Base-by-base conservation (phyloP, 345 rosid species). In the Melastoma malabathricum region DNA sequence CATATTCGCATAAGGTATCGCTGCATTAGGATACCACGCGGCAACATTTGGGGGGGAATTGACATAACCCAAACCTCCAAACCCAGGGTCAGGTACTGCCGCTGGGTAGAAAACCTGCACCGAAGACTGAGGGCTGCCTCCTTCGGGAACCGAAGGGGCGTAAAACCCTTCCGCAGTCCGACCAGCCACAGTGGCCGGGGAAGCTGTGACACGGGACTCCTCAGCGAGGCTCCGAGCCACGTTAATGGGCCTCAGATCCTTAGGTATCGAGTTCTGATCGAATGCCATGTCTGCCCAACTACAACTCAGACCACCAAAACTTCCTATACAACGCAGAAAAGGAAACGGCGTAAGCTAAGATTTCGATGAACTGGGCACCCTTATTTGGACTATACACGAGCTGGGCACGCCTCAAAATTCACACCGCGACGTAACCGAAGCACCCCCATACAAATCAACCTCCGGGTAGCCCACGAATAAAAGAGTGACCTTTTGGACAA, bases 201-300 rank as follows among this genome's bases (percentile, higher is more conserved):
- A 67, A 71, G 38, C 38, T 5, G 38, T 10, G 38, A 69, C 58
- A 71, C 61, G 76, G 58, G 81, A 64, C 62, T 83, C 87, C 48
- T 84, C 83, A 1, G 72, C 27, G 6, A 59, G 13, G 18, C 55
- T 57, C 43, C 61, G 60, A 48, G 78, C 65, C 45, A 74, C 52
- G 56, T 74, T 70, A 46, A 75, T 31, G 9, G 74, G 84, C 48
- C 74, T 59, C 16, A 63, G 74, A 56, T 80, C 87, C 25, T 64
- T 64, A 3, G 79, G 74, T 2, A 63, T 43, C 4, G 71, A 67
- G 59, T 60, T 75, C 20, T 73, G 83, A 72, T 83, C 93, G 70
- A 72, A 75, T 46, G 81, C 93, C 87, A 83, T 80, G 34, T 52
- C 46, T 2, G 48, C 38, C 46, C 17, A 49, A 20, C n/a, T 45